Evolutionary conservation across 2,329 filamentous ascomycete species (phyloP), one percentile per base, ranked within the genome.

Genomic region (Aspergillus texensis): DNA sequence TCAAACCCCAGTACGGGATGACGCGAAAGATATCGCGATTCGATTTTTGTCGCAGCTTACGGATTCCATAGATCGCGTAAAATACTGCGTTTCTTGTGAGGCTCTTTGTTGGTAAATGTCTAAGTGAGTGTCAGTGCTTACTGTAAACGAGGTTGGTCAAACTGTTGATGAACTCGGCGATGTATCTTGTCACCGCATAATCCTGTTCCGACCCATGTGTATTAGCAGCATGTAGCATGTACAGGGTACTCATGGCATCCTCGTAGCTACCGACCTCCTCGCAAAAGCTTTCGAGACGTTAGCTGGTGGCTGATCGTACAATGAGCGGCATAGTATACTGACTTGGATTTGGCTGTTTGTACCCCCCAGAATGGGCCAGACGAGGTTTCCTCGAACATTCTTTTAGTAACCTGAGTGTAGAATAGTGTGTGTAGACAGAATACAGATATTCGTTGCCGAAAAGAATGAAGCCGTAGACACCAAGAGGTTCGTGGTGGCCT

Each of bases 131-230:
- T 21, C 24, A 6, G 14, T 2, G 14, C 62, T 55, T 65, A 68
- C 65, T 53, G 52, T 75, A 75, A 57, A 65, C 63, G 1, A 74
- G 45, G 52, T 74, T 74, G 6, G 70, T 70, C 32, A 75, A 63
- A n/a, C 64, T 73, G 60, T 74, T 75, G 62, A 74, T 65, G 26
- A 75, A 70, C 53, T 75, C 72, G 24, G 67, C 71, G 30, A 72
- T 62, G 50, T 69, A 74, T 46, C 65, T 65, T 1, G 65, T 71
- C 45, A 74, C 58, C 3, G 58, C 61, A 45, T 74, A 75, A 61
- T 75, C 72, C 64, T 71, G 54, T 34, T 46, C 30, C n/a, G 19
- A n/a, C 3, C 36, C 28, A 50, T 58, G 28, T 28, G 36, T 5
- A 30, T 62, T 52, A 21, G 53, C 28, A n/a, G 12, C 34, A 6